Evolutionary conservation across 2,329 filamentous ascomycete species (phyloP), one percentile per base, ranked within the genome.

Genomic region (Westerdykella aurantiaca): DNA sequence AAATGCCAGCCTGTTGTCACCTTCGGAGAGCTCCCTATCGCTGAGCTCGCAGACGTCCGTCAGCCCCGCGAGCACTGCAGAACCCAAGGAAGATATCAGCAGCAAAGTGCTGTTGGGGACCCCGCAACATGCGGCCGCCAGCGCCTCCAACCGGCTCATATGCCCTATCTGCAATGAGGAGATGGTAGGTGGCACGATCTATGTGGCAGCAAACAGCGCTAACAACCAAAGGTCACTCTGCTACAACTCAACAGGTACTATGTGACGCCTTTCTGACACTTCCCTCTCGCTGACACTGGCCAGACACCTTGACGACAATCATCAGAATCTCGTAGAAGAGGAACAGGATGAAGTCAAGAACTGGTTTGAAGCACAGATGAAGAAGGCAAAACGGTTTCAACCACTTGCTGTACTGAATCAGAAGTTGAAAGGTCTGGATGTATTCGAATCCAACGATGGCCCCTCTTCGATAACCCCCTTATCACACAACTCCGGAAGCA

Each of bases 151-250:
- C 52, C 79, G 79, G 66, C 81, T 98, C 46, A 81, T 91, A 43
- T 98, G 93, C 67, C 93, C 93, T n/a, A 98, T 98, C 63, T 98
- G 93, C 69, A 89, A 83, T 56, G 94, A 97, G 71, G 90, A 96
- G 69, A 98, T 98, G 93, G 89, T 93, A 72, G 18, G 54, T 49
- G 41, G 52, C 41, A 41, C 18, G 29, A 10, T 37, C 13, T n/a
- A 18, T 41, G 18, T 21, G 38, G 33, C 17, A 41, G 34, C 4
- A 29, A 23, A 14, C n/a, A 41, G 33, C 42, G 46, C 66, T 67
- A 54, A 67, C 50, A 18, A 12, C 5, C 7, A 35, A 58, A 94
- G 88, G 77, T 97, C 61, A 97, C 93, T 12, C 72, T 98, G 39
- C 73, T 98, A 33, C 93, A 98, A 71, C 74, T 98, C 34, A 97